Base-by-base conservation (phyloP, 148 eudicot species). In the Tetragonia tetragonoides region DNA sequence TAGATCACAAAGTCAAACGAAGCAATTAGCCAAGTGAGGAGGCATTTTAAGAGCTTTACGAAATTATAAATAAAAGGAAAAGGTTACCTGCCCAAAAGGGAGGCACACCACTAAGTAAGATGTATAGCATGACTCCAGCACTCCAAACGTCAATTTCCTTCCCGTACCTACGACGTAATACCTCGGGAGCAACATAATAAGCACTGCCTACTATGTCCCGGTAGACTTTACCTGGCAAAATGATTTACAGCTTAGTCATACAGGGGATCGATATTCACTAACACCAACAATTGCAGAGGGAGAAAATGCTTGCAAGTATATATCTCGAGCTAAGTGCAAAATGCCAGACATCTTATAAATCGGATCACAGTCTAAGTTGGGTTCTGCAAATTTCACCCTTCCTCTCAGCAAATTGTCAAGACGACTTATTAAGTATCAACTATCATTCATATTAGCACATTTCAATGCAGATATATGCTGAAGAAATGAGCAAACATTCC, bases 101-200 rank as follows among this genome's bases (percentile, higher is more conserved):
- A 68, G 98, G 98, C 39, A 90, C 98, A 75, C 98, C 98, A 79
- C 95, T 89, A 73, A 94, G 97, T 80, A 94, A 85, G 78, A 94
- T 94, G 83, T 94, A 94, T 79, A 94, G 56, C 84, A 94, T 94
- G 49, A 92, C 98, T 81, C 98, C 98, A 21, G 98, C 98, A 78
- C 98, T 94, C 98, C 98, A 94, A 42, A 94, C 81, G 67, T 94
- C 98, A 66, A 83, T 77, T 79, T 90, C 98, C 81, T 94, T 94
- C 3, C 98, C 98, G 72, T 94, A 94, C 81, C 82, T 87, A 66
- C 98, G 93, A 56, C 87, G 87, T 69, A 94, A 76, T 16, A 94
- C 98, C 82, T 94, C 98, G 54, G 98, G 98, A 74, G 98, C 98
- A 53, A 94, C 98, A 67, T 94, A 94, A 75, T 92, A 92, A 40